These are phyloP conservation scores for Podaxis sp. DNA, from an alignment of 768 basidiomycete species.

Conservation along the genomic window DNA sequence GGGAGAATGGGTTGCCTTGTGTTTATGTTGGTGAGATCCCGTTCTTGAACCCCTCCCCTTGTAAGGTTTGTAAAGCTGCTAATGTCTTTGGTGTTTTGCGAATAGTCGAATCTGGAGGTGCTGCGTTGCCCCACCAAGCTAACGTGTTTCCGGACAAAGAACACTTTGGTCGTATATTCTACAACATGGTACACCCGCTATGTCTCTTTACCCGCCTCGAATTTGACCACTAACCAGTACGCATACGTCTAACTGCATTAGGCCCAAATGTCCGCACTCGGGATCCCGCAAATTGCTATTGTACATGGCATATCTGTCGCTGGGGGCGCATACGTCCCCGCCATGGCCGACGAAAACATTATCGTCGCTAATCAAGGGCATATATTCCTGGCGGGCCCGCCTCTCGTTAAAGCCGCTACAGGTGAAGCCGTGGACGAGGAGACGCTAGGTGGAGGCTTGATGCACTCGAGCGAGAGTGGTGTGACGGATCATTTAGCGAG, in stretches of 20 bases:
- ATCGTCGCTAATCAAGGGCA: conserved; percentile 89
- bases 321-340: conserved; percentile 91
- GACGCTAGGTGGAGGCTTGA: conserved; percentile 83
- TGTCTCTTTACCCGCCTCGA: background rate
- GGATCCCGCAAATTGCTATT: conserved; percentile 88
- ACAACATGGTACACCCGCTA: conserved; percentile 77
- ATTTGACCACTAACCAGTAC: background rate
- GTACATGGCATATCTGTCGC: conserved; percentile 96
- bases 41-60: background rate
- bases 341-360: conserved; percentile 94
- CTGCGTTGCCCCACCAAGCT: conserved; percentile 89
- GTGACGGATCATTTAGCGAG: conserved; percentile 87
- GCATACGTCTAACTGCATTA: conserved; percentile 24
- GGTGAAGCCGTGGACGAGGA: conserved; percentile 94
- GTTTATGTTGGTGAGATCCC: conserved; percentile 77
- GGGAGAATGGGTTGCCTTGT: conserved; percentile 86
- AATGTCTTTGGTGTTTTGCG: too few species aligned
- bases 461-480: conserved; percentile 91
- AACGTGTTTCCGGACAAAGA: conserved; percentile 95
- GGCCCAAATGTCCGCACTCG: conserved; percentile 92
- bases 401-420: conserved; percentile 91
- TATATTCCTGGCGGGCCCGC: conserved; percentile 94
- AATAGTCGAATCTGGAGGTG: conserved; percentile 91
- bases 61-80: too few species aligned
- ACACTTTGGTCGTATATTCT: conserved; percentile 96